These are phyloP conservation scores for Aureobasidium pullulans DNA, from an alignment of 2,329 filamentous ascomycete genomes.

Conservation along the genomic window DNA sequence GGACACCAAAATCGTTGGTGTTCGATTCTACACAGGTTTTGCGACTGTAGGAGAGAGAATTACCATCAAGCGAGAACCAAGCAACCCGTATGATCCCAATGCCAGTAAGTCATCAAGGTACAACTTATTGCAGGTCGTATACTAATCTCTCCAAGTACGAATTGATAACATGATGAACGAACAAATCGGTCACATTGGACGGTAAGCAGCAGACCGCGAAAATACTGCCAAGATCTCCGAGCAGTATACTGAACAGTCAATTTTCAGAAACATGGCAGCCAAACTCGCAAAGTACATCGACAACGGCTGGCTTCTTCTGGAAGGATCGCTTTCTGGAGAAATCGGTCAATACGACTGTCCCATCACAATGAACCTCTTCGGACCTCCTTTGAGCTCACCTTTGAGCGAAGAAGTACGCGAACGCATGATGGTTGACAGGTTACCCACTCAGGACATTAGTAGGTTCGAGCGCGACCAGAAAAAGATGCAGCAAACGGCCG, in stretches of 20 bases:
- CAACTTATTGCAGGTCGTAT: constrained; percentile 28
- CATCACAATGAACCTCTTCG: constrained; percentile 61
- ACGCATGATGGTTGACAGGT: constrained; percentile 54
- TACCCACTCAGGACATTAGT: constrained; percentile 47
- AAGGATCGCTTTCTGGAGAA: constrained; percentile 60
- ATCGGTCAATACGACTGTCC: constrained; percentile 67
- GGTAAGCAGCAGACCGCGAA: background rate
- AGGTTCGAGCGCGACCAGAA: constrained; percentile 31
- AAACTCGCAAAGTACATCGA: constrained; percentile 70
- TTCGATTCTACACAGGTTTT: constrained; percentile 47
- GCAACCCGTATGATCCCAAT: constrained; percentile 42
- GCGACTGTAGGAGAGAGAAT: constrained; percentile 42
- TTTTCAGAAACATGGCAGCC: constrained; percentile 48
- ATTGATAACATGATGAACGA: constrained; percentile 66
- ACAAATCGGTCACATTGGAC: constrained; percentile 74
- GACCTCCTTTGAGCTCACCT: constrained; percentile 51
- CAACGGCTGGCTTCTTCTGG: constrained; percentile 51
- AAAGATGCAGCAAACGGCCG: constrained; percentile 23
- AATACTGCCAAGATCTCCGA: background rate
- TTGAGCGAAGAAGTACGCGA: constrained; percentile 19
- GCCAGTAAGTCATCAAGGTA: background rate
- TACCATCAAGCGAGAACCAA: constrained; percentile 56
- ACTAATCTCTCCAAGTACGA: constrained; percentile 65
- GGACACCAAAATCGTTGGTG: constrained; percentile 53
- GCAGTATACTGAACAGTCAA: background rate